Evolutionary conservation across 2,329 filamentous ascomycete genomes (phyloP).

Genomic region (Lasiodiplodia hormozganensis): DNA sequence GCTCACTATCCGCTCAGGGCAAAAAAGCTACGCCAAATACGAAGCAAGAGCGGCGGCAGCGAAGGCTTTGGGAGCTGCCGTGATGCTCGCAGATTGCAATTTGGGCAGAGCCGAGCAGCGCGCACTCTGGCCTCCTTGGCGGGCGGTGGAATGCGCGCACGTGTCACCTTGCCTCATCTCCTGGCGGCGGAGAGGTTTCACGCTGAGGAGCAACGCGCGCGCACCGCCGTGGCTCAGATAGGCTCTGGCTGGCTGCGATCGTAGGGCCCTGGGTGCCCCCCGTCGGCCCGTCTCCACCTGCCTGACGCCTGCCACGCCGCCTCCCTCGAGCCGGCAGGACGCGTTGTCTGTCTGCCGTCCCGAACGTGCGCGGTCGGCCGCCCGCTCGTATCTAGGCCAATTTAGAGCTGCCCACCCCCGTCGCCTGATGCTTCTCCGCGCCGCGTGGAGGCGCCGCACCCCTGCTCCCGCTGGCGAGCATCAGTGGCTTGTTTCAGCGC

Average conservation of each 20-base stretch:
- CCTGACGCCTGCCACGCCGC: not conserved
- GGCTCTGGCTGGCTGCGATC: conserved; percentile 14
- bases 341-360: not conserved
- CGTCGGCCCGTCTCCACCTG: conserved; percentile 26
- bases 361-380: not conserved
- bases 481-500: conserved; percentile 25
- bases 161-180: conserved; percentile 26
- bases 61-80: conserved; percentile 7
- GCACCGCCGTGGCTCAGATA: conserved; percentile 11
- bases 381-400: conserved; percentile 16
- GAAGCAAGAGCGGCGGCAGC: conserved; percentile 5
- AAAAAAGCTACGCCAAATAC: conserved; percentile 22
- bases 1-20: conserved; percentile 18
- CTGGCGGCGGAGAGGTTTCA: conserved; percentile 27
- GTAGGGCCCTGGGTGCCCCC: not conserved
- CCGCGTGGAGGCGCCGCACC: not conserved
- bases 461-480: not conserved
- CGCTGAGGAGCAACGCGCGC: conserved; percentile 26
- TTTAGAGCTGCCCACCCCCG: conserved; percentile 6
- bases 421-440: conserved; percentile 21
- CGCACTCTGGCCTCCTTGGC: conserved; percentile 26
- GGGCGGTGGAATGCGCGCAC: conserved; percentile 23
- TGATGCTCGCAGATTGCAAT: conserved; percentile 25
- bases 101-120: conserved; percentile 19
- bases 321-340: not conserved